Evolutionary conservation across 73 alveolate species (phyloP), one percentile per base, ranked within the genome.

Genomic region (Paramecium pentaurelia): DNA sequence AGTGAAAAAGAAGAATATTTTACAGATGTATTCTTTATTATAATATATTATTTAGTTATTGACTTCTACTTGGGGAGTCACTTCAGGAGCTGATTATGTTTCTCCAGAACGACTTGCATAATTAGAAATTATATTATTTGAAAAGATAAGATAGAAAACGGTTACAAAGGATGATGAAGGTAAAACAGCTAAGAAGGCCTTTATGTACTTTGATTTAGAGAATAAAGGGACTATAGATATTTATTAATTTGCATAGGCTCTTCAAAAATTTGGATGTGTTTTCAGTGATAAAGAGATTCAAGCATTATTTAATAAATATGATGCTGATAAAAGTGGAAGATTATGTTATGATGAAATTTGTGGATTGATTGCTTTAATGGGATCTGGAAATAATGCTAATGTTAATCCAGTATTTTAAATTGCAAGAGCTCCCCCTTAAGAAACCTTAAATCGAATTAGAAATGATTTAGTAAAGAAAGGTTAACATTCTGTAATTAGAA

Each of bases 91-190:
- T 11, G 97, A 89, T 51, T 94, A 86, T 45, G 97, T 95, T 25
- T 83, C 96, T n/a, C 96, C 97, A 27, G 95, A 93, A 64, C 77
- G 96, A 86, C 58, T 94, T 54, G 85, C 71, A 1, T 92, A 94
- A 71, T 40, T 95, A n/a, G 98, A 95, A 71, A 88, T 92, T 38
- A 94, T 95, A 58, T 42, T 95, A 20, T 95, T 77, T 84, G 97
- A 94, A 86, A 95, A 95, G 60, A 95, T 95, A 59, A 94, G 97
- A 86, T 92, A 95, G 59, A 94, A 94, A 77, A 95, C 98, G 7
- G 96, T 94, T 77, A 95, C 97, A 6, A 94, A 94, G 42, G 97
- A 95, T 84, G 98, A 95, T 86, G 98, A 95, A 70, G 98, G 98
- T 8, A 95, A 94, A 88, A 94, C 97, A 28, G 96, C 94, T 1